Evolutionary conservation across 83 land plant species (phyloP), one percentile per base, ranked within the genome.

Genomic region (Thuja plicata): DNA sequence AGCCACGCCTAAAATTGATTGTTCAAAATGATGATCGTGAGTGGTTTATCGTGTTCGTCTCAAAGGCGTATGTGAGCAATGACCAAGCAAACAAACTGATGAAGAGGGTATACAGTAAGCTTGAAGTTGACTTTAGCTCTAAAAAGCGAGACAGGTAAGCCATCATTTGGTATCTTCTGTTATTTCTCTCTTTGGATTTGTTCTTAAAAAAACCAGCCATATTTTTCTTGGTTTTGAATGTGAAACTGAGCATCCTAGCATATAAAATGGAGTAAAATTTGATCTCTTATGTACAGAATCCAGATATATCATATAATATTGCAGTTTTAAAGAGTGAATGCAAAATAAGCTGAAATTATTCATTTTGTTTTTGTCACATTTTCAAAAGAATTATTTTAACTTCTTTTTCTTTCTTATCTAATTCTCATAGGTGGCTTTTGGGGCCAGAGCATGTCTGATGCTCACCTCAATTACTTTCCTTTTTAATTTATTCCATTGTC

Each of bases 21-120:
- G 93, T 95, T 78, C 99, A 97, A 90, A 96, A 95, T 94, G 99
- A 98, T 87, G 99, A 98, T 41, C 93, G 93, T n/a, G 99, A 98
- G 87, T 98, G 99, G 99, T 95, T 97, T 86, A 96, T 98, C 87
- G 96, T 98, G 7, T 98, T 96, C 89, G 99, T 98, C 43, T 94
- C 97, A 87, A 96, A 94, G 88, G 95, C 99, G 81, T 91, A 92
- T 32, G 91, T 98, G 34, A 95, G 86, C 86, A 94, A 94, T 88
- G 97, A 97, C 88, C 94, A 91, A 57, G 94, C 98, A 41, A 93
- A 91, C 83, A 98, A 98, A 90, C 88, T 92, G 92, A 94, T 94
- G 41, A 98, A 94, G 88, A 95, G 91, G 88, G 91, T 98, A 38
- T 98, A 96, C 91, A 91, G 93, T 88, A 96, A 92, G 91, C 92